Base-by-base conservation (phyloP, 345 rosid genomes). In the Alliaria petiolata region DNA sequence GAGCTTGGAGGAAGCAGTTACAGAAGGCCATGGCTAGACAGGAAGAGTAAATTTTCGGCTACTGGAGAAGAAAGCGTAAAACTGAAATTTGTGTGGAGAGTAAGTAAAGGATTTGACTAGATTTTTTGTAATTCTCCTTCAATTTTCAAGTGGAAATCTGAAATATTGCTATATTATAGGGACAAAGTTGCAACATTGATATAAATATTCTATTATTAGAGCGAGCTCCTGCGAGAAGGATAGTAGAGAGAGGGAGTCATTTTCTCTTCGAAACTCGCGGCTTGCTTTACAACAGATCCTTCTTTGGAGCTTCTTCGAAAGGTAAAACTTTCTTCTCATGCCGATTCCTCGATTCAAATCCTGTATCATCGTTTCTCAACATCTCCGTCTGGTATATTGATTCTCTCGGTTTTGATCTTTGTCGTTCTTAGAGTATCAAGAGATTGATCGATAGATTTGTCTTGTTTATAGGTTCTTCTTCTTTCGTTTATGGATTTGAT, bases 11-110 rank as follows among this genome's bases (percentile, higher is more conserved):
- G 76, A 81, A 61, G 53, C 71, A 67, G 52, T 67, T 59, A 38
- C 81, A 62, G 1, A 52, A 66, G 55, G 78, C 93, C 95, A 88
- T 88, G 43, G 64, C 77, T 44, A 17, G 33, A n/a, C 16, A n/a
- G 47, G 20, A 61, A 19, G 40, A 30, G 42, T 13, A n/a, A 16
- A 38, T 13, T 30, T 40, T 20, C 26, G 3, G 54, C 39, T 43
- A 3, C 30, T 0, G 11, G 25, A 59, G 30, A 25, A 16, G 56
- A 22, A 50, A 22, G 43, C 46, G 9, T 17, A 11, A 51, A 36
- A 28, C 8, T 7, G 22, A 60, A 58, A 1, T 47, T 73, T 74
- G 67, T 50, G 72, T 58, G 78, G 62, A 30, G 72, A 39, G 35
- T 5, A 56, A 53, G 3, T 28, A 20, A 43, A 12, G 72, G 67